Evolutionary conservation across 805 yeast genomes (phyloP).

Genomic region (Nakazawaea siamensis): DNA sequence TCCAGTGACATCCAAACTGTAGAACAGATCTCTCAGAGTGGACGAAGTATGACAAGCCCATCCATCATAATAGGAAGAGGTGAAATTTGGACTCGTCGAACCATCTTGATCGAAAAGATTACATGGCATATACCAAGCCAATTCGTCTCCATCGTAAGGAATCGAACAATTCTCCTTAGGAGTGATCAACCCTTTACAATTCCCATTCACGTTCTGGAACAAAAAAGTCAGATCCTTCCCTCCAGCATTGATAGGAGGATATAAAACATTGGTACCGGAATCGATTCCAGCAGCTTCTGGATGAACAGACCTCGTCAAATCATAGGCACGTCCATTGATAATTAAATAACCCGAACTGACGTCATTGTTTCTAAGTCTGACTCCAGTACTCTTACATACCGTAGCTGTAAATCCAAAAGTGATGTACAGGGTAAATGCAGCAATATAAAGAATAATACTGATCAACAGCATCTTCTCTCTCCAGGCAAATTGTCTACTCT

Average conservation of each 20-base stretch:
- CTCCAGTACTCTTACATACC: conserved; percentile 47
- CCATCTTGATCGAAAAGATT: conserved; percentile 64
- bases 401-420: conserved; percentile 87
- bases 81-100: conserved; percentile 54
- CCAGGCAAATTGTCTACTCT: conserved; percentile 92
- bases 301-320: conserved; percentile 58
- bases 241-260: conserved; percentile 84
- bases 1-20: conserved; percentile 49
- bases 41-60: conserved; percentile 87
- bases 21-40: conserved; percentile 61
- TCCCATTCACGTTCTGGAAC: conserved; percentile 88
- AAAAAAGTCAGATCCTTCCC: conserved; percentile 78
- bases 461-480: conserved; percentile 88
- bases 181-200: conserved; percentile 70
- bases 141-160: conserved; percentile 49
- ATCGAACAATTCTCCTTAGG: conserved; percentile 66
- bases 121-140: conserved; percentile 98
- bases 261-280: conserved; percentile 62
- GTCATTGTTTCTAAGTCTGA: conserved; percentile 53
- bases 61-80: conserved; percentile 62
- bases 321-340: conserved; percentile 77
- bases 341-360: conserved; percentile 55
- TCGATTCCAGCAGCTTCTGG: conserved; percentile 78
- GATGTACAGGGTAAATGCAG: conserved; percentile 73
- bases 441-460: conserved; percentile 64